Percentiles rank a stretch among this genome's conserved stretches.
These are phyloP conservation scores for Colletotrichum spinosum DNA, from an alignment of 2,329 filamentous ascomycete genomes.

Conservation along the genomic window DNA sequence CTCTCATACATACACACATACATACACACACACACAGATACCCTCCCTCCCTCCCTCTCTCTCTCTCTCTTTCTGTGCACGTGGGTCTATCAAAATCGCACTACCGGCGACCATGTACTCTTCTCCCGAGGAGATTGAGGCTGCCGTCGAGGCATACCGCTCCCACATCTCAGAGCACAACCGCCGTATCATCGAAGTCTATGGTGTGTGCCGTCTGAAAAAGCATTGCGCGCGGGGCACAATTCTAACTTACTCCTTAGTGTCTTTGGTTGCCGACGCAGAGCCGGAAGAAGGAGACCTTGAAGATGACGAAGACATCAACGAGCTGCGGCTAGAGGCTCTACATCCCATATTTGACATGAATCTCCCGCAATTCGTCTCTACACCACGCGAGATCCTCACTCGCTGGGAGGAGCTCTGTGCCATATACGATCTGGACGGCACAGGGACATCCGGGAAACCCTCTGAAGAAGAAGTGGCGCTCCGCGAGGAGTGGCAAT, in stretches of 20 bases:
- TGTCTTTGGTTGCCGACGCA: neutral
- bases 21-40: too few relatives aligned
- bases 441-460: neutral
- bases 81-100: too few relatives aligned
- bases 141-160: neutral
- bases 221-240: neutral
- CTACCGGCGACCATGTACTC: neutral
- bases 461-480: neutral
- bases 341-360: neutral
- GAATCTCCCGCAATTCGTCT: neutral
- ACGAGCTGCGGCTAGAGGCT: neutral
- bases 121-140: conserved; percentile 7
- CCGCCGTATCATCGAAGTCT: neutral
- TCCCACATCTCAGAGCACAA: neutral
- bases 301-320: neutral
- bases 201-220: neutral
- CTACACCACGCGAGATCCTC: neutral
- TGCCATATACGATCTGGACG: neutral
- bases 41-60: too few relatives aligned
- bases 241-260: neutral
- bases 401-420: neutral
- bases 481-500: neutral
- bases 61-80: too few relatives aligned
- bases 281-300: neutral
- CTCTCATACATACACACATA: too few relatives aligned